These are phyloP conservation scores for Metschnikowia matae DNA, from an alignment of 805 yeast species.

Conservation along the genomic window DNA sequence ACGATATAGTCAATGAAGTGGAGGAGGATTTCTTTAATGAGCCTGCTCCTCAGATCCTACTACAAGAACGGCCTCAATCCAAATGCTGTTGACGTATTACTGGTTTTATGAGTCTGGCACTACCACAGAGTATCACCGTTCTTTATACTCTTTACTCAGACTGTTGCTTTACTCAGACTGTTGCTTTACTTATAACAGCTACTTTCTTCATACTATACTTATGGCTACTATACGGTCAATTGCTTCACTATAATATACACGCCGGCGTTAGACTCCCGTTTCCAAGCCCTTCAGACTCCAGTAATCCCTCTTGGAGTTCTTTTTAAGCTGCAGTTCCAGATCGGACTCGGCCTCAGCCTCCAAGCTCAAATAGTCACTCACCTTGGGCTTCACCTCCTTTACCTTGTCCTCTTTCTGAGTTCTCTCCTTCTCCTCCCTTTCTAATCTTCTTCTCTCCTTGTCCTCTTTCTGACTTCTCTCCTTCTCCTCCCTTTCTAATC, in stretches of 20 bases:
- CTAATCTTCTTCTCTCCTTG: neutral
- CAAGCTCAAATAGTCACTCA: conserved; percentile 23
- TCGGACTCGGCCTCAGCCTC: conserved; percentile 14
- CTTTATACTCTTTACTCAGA: no score
- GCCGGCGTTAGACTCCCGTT: neutral
- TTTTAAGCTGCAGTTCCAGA: conserved; percentile 23
- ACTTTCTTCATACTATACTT: no score
- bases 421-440: neutral
- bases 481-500: neutral
- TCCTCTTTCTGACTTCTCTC: no score
- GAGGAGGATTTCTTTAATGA: conserved; percentile 29
- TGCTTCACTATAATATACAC: neutral
- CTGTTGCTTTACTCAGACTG: no score
- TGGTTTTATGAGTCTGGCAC: no score
- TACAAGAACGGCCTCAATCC: neutral
- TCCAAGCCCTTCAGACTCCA: conserved; percentile 43
- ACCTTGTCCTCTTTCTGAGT: neutral
- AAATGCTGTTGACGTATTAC: neutral
- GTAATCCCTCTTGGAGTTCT: conserved; percentile 34
- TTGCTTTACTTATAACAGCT: no score
- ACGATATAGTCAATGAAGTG: conserved; percentile 26
- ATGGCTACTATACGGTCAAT: no score
- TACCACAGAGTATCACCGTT: no score
- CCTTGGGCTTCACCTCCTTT: conserved; percentile 1
- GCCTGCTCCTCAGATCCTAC: neutral